Base-by-base conservation (phyloP, 805 yeast genomes). In the Kodamaea fukazawae region DNA sequence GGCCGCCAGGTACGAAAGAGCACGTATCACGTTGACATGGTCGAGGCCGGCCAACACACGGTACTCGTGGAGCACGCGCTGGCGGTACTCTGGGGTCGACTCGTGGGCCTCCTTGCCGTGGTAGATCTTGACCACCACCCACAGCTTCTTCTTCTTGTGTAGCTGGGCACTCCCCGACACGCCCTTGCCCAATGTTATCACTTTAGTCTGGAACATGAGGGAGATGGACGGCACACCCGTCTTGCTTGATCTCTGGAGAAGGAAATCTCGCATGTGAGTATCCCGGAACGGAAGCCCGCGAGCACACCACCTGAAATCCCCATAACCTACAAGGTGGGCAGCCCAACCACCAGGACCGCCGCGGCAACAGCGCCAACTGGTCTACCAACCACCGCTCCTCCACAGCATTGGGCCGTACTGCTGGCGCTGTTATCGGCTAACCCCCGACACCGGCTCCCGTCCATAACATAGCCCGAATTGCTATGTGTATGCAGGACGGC, bases 111-210 rank as follows among this genome's bases (percentile, higher is more conserved):
- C 81, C 36, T 53, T 60, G 2, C 56, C 43, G 25, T 59, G 61
- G 53, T 73, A 76, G 1, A 59, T 57, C 51, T 79, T 79, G 3
- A 78, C 61, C 0, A 79, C 84, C 40, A 57, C 31, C 7, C 16
- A 32, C 30, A 4, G 33, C 12, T 15, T 14, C 13, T 20, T 29
- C 13, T 16, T 22, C 3, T 31, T 27, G 40, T 43, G 41, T 17
- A 65, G 53, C n/a, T 60, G 67, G 6, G 66, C 71, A 8, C 40
- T 49, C 0, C 70, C 71, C 1, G 67, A 57, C 4, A 61, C 46
- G 1, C 70, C 70, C 7, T 50, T 12, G 0, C 40, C 40, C 25
- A 37, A 27, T n/a, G 18, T 13, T 12, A 27, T 30, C 20, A 31
- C 29, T 23, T 31, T 14, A 2, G 15, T 16, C 7, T 17, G 33